These are phyloP conservation scores for Phanerodontia chrysosporium DNA, from an alignment of 768 basidiomycete species.

Conservation along the genomic window DNA sequence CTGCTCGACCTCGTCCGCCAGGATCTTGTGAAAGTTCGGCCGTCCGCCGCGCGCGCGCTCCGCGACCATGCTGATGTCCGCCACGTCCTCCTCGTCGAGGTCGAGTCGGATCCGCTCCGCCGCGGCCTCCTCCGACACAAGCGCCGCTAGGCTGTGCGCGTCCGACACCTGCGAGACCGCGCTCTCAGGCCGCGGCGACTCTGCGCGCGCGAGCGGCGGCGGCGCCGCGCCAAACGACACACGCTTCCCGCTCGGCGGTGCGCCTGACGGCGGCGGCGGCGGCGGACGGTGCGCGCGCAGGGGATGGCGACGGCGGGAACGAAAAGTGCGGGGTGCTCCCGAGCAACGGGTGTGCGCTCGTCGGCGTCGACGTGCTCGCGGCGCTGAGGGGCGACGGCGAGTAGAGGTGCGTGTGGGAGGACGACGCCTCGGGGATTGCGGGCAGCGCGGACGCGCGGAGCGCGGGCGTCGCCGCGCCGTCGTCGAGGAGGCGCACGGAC, in stretches of 20 bases:
- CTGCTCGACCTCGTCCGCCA: slow-evolving; percentile 59
- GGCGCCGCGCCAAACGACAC: slow-evolving; percentile 9
- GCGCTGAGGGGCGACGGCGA: slow-evolving; percentile 1
- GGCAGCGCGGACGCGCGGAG: not conserved
- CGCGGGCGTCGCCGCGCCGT: not conserved
- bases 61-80: slow-evolving; percentile 53
- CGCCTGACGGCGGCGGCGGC: slow-evolving; percentile 7
- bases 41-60: slow-evolving; percentile 64
- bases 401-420: not conserved
- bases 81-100: slow-evolving; percentile 54
- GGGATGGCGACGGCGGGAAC: not conserved
- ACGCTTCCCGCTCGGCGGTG: not conserved
- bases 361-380: slow-evolving; percentile 7
- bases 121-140: slow-evolving; percentile 21
- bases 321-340: not conserved
- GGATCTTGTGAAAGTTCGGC: slow-evolving; percentile 57
- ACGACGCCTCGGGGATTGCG: not conserved
- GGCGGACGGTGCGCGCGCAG: not conserved
- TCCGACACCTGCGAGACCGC: slow-evolving; percentile 21
- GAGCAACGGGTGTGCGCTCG: slow-evolving; percentile 10
- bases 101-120: slow-evolving; percentile 35
- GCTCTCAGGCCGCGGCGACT: slow-evolving; percentile 14
- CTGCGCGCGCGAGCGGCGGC: not conserved
- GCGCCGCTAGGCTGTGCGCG: slow-evolving; percentile 22
- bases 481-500: slow-evolving; percentile 1